Percentiles rank a stretch among this genome's conserved stretches.
phyloP scores from a whole-genome alignment of 73 alveolate species.

The Paramecium pentaurelia region DNA sequence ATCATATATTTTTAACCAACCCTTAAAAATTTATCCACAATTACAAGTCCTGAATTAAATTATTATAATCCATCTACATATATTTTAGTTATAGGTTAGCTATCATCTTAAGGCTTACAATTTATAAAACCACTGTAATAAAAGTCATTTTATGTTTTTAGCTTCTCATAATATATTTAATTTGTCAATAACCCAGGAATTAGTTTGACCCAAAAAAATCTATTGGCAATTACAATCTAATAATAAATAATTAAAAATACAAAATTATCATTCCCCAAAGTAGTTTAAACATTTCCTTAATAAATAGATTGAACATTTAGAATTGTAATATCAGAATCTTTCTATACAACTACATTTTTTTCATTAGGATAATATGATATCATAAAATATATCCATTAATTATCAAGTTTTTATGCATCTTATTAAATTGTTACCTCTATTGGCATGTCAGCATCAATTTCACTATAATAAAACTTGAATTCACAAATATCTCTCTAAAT shows the following conservation, averaged over 20 bases:
- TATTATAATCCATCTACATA: not conserved
- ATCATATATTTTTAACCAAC: not conserved
- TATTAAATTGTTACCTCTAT: not conserved
- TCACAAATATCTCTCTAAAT: not conserved
- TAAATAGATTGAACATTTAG: not conserved
- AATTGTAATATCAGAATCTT: not conserved
- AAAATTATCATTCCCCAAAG: not conserved
- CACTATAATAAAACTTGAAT: not conserved
- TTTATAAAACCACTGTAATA: not conserved
- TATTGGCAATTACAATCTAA: not conserved
- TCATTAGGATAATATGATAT: not conserved
- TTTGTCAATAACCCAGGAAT: not conserved
- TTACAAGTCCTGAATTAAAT: not conserved
- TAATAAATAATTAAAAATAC: not conserved
- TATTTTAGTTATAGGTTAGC: not conserved
- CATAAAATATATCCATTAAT: not conserved
- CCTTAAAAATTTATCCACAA: not conserved
- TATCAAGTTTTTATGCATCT: not conserved
- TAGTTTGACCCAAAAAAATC: not conserved
- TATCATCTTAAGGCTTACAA: not conserved
- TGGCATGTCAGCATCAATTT: not conserved
- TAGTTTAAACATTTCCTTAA: not conserved
- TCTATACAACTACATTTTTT: not conserved
- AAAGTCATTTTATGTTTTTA: not conserved
- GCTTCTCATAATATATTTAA: not conserved